Base-by-base conservation (phyloP, 1,284 basidiomycete species). In the Puccinia brachypodii region DNA sequence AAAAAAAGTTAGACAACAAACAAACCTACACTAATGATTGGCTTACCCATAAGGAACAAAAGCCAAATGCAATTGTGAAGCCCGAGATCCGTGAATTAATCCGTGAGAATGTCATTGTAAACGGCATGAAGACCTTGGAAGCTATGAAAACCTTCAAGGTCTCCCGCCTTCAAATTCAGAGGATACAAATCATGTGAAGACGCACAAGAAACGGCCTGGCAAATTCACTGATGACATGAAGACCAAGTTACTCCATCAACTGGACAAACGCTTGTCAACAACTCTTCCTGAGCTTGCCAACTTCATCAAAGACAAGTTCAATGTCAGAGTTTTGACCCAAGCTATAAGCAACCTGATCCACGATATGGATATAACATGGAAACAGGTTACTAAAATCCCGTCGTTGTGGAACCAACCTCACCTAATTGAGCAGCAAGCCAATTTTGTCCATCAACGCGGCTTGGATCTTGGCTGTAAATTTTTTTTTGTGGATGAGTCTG, bases 61-160 rank as follows among this genome's bases (percentile, higher is more conserved):
- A n/a, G n/a, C n/a, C n/a, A n/a, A n/a, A n/a, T n/a, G n/a, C n/a
- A n/a, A n/a, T n/a, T n/a, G n/a, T n/a, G 14, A 60, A 60, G 58
- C 58, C 11, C 8, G 25, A 60, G 28, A 25, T 60, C 28, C 25
- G 25, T 8, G 25, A 16, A 8, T 60, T 60, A 25, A 60, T 60
- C 58, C 25, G 11, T 28, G 58, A 60, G 11, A 60, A 60, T 28
- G 11, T 60, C 11, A 16, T 60, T 8, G 8, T 8, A 25, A 60
- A 60, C 28, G 58, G 58, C 8, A 60, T 60, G 58, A 14, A 14
- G 58, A 25, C 28, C 11, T 16, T 8, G 8, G 25, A 60, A 8
- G 58, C 58, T 14, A 60, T 60, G 13, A 60, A 60, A 28, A 60
- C 25, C 58, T 60, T 60, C 58, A 60, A 60, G 58, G 58, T 60